Percentiles rank a stretch among this genome's conserved stretches.
These are phyloP conservation scores for Neonectria coccinea DNA, from an alignment of 2,329 filamentous ascomycete genomes.

Conservation along the genomic window DNA sequence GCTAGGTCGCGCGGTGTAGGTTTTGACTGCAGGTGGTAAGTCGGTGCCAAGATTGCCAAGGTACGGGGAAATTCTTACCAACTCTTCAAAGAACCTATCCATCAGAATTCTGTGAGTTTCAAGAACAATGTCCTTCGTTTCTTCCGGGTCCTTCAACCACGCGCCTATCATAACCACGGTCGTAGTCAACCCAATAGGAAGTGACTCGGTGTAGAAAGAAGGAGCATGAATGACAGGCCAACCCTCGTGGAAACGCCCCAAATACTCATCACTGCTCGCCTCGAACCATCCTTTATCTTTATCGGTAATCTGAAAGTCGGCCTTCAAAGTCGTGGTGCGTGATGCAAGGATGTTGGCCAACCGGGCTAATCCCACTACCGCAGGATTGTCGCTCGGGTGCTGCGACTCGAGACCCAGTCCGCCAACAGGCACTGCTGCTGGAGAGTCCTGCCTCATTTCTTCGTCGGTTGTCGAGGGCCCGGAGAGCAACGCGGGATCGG, in stretches of 20 bases:
- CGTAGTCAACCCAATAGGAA: constrained; percentile 43
- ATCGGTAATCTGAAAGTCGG: constrained; percentile 12
- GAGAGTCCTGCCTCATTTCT: constrained; percentile 6
- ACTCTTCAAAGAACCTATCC: constrained; percentile 43
- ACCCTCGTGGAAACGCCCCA: constrained; percentile 55
- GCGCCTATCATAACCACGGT: constrained; percentile 55
- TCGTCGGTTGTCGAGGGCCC: neutral
- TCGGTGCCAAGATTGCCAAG: neutral
- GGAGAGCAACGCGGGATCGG: constrained; percentile 7
- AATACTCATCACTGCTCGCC: constrained; percentile 47
- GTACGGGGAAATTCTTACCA: constrained; percentile 39
- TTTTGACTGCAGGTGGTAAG: constrained; percentile 33
- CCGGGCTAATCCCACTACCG: constrained; percentile 24
- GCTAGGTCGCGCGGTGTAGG: constrained; percentile 27
- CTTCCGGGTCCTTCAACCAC: constrained; percentile 50
- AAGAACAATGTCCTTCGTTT: constrained; percentile 44
- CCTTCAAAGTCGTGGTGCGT: constrained; percentile 27
- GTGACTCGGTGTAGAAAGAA: constrained; percentile 46
- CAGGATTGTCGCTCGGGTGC: constrained; percentile 21
- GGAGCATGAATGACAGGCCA: constrained; percentile 57
- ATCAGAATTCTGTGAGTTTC: constrained; percentile 50
- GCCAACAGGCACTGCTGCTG: constrained; percentile 9
- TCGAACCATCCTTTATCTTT: constrained; percentile 36
- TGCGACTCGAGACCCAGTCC: constrained; percentile 18
- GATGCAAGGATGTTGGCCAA: constrained; percentile 23